Percentiles rank a stretch among this genome's conserved stretches.
These are phyloP conservation scores for Ophiostoma novo-ulmi DNA, from an alignment of 2,329 filamentous ascomycete species.

Conservation along the genomic window DNA sequence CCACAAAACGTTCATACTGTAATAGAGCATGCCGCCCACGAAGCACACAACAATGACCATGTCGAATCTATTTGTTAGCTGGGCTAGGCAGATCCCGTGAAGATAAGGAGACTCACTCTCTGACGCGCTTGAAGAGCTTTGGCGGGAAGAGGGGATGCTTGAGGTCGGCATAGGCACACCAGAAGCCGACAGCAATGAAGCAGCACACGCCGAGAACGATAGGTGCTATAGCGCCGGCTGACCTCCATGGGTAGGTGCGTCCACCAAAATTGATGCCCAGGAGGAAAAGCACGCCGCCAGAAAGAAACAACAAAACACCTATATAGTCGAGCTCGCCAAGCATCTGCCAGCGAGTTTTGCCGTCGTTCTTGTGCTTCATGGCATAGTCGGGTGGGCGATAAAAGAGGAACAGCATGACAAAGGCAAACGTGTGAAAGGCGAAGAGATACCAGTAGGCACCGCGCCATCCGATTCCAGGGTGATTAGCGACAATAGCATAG, in stretches of 20 bases:
- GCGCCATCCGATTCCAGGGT: constrained; percentile 28
- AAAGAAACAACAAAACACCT: constrained; percentile 31
- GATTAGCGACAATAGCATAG: constrained; percentile 25
- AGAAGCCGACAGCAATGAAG: constrained; percentile 33
- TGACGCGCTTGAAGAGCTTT: constrained; percentile 30
- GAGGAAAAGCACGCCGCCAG: constrained; percentile 25
- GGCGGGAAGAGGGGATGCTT: constrained; percentile 33
- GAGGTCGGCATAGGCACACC: constrained; percentile 31
- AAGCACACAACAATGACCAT: constrained; percentile 33
- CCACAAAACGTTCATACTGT: constrained; percentile 34
- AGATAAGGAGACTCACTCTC: constrained; percentile 20
- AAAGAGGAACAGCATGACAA: constrained; percentile 30
- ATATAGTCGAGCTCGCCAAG: constrained; percentile 37
- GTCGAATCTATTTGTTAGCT: constrained; percentile 24
- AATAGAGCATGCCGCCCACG: constrained; percentile 34
- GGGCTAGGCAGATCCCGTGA: not conserved
- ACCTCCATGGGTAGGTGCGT: not conserved
- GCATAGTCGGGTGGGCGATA: constrained; percentile 37
- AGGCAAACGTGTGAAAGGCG: constrained; percentile 28
- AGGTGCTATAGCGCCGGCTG: constrained; percentile 28
- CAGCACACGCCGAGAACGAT: constrained; percentile 31
- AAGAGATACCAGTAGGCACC: constrained; percentile 28
- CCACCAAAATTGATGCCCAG: not conserved
- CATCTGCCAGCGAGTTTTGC: constrained; percentile 31
- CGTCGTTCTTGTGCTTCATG: constrained; percentile 32